Base-by-base conservation (phyloP, 257 asterid genomes). In the Jacaranda copaia region DNA sequence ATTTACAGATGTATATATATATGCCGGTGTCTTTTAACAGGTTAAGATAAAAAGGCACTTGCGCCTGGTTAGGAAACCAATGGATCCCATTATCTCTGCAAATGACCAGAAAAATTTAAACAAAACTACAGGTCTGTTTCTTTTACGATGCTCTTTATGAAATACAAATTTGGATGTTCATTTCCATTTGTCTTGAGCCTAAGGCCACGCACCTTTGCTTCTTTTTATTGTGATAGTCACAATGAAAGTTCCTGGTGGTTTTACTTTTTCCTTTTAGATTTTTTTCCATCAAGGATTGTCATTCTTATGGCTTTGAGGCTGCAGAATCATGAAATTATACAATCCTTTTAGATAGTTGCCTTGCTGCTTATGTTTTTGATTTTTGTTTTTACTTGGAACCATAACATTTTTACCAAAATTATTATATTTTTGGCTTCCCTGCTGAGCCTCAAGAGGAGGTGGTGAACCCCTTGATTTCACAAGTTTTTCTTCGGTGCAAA, bases 11-110 rank as follows among this genome's bases (percentile, higher is more conserved):
- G 42, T 18, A n/a, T 25, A 32, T 25, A 32, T 67, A 15, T 57
- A 39, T 20, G 48, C 11, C 11, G 36, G 8, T 73, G 61, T 15
- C 51, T 59, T 68, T 65, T 59, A 32, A 63, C 89, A 89, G 98
- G 89, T 90, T 61, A 91, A 83, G 85, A 79, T 91, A 57, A 89
- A 86, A 84, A 88, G 87, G 73, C 85, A 70, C 45, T 81, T 77
- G 20, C 91, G 75, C 19, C 77, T 93, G 74, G 88, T 76, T 42
- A 87, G 84, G 89, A 90, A 90, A 80, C 81, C 90, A 36, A 83
- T 90, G 2, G 97, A 91, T 79, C 93, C 93, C 71, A 87, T 91
- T 51, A 80, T 93, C 85, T 81, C 96, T 7, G 82, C 86, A 56
- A 86, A 86, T 18, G 94, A 90, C 63, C 74, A 72, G 49, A 72